Base-by-base conservation (phyloP, 2,329 filamentous ascomycete species). In the Penicillium sp. region DNA sequence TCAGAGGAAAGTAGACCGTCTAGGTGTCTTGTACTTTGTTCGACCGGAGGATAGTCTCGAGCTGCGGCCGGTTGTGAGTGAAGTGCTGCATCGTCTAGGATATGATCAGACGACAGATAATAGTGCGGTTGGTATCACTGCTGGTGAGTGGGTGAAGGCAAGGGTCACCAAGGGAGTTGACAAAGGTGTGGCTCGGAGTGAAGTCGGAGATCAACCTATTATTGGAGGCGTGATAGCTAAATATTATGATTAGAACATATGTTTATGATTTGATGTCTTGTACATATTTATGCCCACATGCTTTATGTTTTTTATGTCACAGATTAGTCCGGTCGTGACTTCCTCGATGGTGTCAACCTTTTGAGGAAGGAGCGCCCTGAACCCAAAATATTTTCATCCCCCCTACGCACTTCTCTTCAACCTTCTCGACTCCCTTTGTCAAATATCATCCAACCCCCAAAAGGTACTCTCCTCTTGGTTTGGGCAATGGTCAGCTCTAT, bases 11-110 rank as follows among this genome's bases (percentile, higher is more conserved):
- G 39, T 74, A 16, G 73, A 77, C 60, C 69, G 75, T 2, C 56
- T 75, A 6, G 75, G 76, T 10, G 59, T 78, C 38, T 57, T 78
- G 46, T 78, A 78, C 61, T 77, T 78, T 65, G 78, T 81, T 0
- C 76, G 81, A 31, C 78, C 63, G n/a, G 64, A 69, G n/a, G 68
- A 73, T 46, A 52, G 68, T 16, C 60, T 75, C 21, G 59, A 70
- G 8, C 62, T 60, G 33, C 41, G 34, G 6, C 51, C 71, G 0
- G 62, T 73, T 11, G 61, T 68, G 40, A 69, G 61, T 10, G 63
- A 64, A 2, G 56, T 71, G 1, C 51, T 81, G 47, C 68, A 67
- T 15, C 70, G 77, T 6, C 43, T 71, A 38, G 64, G 63, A 25
- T 60, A 55, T 41, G 55, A 60, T 31, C 50, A 61, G 29, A 47